Evolutionary conservation across 768 basidiomycete species (phyloP), one percentile per base, ranked within the genome.

Genomic region (Panus rudis): DNA sequence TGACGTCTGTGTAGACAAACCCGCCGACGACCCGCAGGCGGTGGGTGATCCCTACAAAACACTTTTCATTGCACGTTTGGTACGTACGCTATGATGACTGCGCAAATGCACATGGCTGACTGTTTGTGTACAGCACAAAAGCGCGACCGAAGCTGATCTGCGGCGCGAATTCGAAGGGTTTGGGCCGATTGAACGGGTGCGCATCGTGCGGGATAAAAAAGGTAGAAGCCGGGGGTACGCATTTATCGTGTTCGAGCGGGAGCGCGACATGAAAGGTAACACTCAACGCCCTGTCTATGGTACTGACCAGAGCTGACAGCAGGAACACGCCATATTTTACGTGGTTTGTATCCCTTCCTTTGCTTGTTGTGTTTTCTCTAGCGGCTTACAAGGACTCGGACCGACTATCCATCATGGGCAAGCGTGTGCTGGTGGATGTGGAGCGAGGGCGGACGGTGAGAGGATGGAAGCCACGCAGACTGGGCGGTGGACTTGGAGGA

Each of bases 401-500:
- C 56, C 90, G 92, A 19, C 75, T 99, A 33, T 88, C 92, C 49
- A 91, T 99, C 52, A 88, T 92, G 75, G 90, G 91, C 57, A 96
- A 96, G 63, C 78, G 87, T 54, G 93, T 98, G 52, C 73, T 98
- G 26, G 94, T 99, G 40, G 96, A 99, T 59, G 96, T 99, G 49
- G 96, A 99, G 65, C 84, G 96, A 26, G 96, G 96, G 16, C 80
- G 96, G 38, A 99, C 96, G 10, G 96, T 99, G 21, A 81, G 94
- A 46, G 96, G 93, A 2, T 99, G 96, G 96, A 97, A 96, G 61
- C 96, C 96, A 1, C 84, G 92, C 38, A 81, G 93, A 41, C 70
- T 98, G 0, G 96, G 94, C 16, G 96, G 96, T n/a, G 96, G 96
- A 4, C 75, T 98, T n/a, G 96, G 96, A n/a, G 96, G 96, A 21